Percentiles rank a stretch among this genome's conserved stretches.
Evolutionary conservation across 805 yeast genomes (phyloP).

Genomic region (Zygosaccharomyces lentus): DNA sequence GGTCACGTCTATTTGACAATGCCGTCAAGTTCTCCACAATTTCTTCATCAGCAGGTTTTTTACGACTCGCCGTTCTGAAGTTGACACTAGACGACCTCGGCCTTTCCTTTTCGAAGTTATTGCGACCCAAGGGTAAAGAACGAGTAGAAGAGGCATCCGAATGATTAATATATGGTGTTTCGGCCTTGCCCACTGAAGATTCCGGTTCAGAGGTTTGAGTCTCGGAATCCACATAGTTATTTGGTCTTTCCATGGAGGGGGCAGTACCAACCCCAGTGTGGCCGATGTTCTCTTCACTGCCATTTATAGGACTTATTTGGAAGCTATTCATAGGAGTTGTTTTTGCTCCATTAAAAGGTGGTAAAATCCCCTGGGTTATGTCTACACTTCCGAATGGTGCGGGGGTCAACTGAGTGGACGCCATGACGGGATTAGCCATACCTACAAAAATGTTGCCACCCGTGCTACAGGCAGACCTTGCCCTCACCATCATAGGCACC

Average conservation of each 20-base stretch:
- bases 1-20: conserved; percentile 4
- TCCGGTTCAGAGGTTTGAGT: conserved; percentile 19
- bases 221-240: conserved; percentile 17
- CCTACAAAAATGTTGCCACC: conserved; percentile 2
- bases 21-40: conserved; percentile 1
- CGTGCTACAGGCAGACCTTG: conserved; percentile 7
- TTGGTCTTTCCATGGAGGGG: conserved; percentile 6
- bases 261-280: conserved; percentile 12
- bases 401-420: not conserved
- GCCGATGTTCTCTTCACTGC: conserved; percentile 13
- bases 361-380: not conserved
- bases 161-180: not conserved
- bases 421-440: not conserved
- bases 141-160: conserved; percentile 3
- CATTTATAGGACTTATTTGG: conserved; percentile 4
- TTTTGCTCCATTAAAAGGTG: not conserved
- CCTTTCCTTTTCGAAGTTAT: not conserved
- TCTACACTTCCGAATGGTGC: not conserved
- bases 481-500: conserved; percentile 6
- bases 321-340: conserved; percentile 1
- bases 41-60: conserved; percentile 4
- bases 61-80: not conserved
- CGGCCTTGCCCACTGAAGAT: not conserved
- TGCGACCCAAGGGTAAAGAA: conserved; percentile 4
- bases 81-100: conserved; percentile 8